Evolutionary conservation across 2,329 filamentous ascomycete species (phyloP), one percentile per base, ranked within the genome.

Genomic region (Hypoxylon sp.): DNA sequence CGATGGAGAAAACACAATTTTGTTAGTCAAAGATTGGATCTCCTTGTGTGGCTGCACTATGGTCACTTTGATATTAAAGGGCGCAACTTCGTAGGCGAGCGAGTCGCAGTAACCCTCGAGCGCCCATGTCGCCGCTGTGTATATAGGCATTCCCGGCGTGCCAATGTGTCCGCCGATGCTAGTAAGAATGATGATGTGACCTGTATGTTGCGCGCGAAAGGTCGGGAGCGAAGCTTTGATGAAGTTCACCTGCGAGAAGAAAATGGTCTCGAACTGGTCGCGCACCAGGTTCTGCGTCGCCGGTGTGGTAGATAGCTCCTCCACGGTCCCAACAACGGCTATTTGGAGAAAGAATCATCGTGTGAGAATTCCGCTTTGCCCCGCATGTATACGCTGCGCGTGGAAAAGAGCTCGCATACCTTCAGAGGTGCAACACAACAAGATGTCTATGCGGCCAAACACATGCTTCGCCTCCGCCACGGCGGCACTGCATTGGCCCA

Each of bases 1-100:
- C 36, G 90, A 90, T 4, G 95, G 94, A 2, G 93, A 92, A 72
- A 95, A 93, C 52, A 90, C 91, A 74, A 98, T 91, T 61, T 91
- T 90, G 80, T 97, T 97, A 28, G 93, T 96, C 63, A 98, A 85
- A 32, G 93, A 90, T 70, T 91, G 90, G 68, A 97, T 93, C 82
- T 98, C 95, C 81, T 97, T 93, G 80, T 94, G 97, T 25, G 94
- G 94, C 83, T 99, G 95, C 48, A 99, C 91, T 72, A 98, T 94
- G 43, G 94, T 98, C 79, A 98, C 89, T 80, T 95, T 97, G 82
- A 98, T 90, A 81, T 98, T 98, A 83, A 98, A 98, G 0, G 96
- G 96, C 0, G 95, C 92, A 70, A 99, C 92, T 80, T 99, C 96
- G 80, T 98, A 99, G 1, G 95, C 94, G 23, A 99, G 86, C 65